These are phyloP conservation scores for Citrus maxima DNA, from an alignment of 345 rosid genomes.

Conservation along the genomic window DNA sequence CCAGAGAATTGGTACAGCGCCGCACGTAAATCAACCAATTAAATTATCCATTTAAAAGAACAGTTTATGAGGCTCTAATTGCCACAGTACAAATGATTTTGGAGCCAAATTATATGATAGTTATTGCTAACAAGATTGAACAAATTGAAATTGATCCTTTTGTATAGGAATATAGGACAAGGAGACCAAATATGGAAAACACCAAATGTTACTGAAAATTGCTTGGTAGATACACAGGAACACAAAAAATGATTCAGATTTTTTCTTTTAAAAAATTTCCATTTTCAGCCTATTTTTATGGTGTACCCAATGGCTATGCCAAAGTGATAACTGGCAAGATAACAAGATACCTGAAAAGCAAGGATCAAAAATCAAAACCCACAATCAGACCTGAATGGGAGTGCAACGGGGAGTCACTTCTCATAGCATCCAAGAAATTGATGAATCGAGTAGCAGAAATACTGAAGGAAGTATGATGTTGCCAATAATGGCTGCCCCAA, in stretches of 20 bases:
- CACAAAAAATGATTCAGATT: constrained; percentile 6
- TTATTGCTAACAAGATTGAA: not conserved
- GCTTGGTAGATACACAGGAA: not conserved
- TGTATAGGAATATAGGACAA: not conserved
- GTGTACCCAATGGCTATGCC: not conserved
- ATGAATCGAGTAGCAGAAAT: not conserved
- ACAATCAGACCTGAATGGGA: not conserved
- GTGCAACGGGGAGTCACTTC: not conserved
- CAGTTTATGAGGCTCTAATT: not conserved
- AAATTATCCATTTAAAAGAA: not conserved
- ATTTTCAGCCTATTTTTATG: not conserved
- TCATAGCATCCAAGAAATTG: not conserved
- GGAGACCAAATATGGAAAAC: not conserved
- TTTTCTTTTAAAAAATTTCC: not conserved
- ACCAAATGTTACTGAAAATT: not conserved
- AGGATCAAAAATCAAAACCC: not conserved
- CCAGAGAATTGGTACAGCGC: too few species aligned
- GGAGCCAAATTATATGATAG: not conserved
- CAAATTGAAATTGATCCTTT: not conserved
- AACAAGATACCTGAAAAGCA: not conserved
- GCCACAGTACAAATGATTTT: not conserved
- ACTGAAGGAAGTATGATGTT: not conserved
- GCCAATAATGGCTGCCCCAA: constrained; percentile 6
- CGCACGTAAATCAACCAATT: too few species aligned
- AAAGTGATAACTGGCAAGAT: not conserved